Evolutionary conservation across 2,329 filamentous ascomycete genomes (phyloP).

Genomic region (Elsinoe batatas): DNA sequence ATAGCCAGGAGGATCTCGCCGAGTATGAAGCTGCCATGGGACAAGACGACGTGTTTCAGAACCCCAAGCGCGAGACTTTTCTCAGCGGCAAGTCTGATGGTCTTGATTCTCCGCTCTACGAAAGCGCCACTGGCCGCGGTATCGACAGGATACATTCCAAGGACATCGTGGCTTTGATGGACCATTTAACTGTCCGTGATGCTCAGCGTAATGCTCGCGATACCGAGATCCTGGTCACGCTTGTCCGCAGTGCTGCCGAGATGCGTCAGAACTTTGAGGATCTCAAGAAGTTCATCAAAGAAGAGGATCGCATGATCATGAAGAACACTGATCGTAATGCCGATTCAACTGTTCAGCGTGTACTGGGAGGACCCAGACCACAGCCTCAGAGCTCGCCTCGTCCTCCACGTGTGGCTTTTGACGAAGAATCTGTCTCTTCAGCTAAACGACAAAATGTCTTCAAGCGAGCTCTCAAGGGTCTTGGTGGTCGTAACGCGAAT

Average conservation of each 20-base stretch:
- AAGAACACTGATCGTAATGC: constrained; percentile 79
- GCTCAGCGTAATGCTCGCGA: constrained; percentile 92
- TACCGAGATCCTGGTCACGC: constrained; percentile 88
- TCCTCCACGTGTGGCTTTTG: constrained; percentile 37
- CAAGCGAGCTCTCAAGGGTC: constrained; percentile 79
- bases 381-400: constrained; percentile 59
- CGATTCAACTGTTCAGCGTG: constrained; percentile 71
- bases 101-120: constrained; percentile 80
- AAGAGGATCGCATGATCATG: constrained; percentile 84
- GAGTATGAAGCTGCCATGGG: constrained; percentile 34
- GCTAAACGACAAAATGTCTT: constrained; percentile 90
- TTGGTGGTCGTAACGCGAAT: constrained; percentile 77
- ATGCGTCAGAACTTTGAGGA: constrained; percentile 96
- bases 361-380: constrained; percentile 77
- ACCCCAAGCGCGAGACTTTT: constrained; percentile 50
- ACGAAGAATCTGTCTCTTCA: constrained; percentile 49
- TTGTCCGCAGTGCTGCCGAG: constrained; percentile 87
- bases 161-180: constrained; percentile 95
- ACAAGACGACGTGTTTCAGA: constrained; percentile 54
- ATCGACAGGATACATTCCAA: constrained; percentile 90
- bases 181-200: constrained; percentile 94
- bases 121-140: constrained; percentile 75
- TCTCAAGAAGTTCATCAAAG: constrained; percentile 82
- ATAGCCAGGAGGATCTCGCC: constrained; percentile 8
- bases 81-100: constrained; percentile 87